Evolutionary conservation across 108 stramenopile species (phyloP), one percentile per base, ranked within the genome.

Genomic region (Skeletonema costatum): DNA sequence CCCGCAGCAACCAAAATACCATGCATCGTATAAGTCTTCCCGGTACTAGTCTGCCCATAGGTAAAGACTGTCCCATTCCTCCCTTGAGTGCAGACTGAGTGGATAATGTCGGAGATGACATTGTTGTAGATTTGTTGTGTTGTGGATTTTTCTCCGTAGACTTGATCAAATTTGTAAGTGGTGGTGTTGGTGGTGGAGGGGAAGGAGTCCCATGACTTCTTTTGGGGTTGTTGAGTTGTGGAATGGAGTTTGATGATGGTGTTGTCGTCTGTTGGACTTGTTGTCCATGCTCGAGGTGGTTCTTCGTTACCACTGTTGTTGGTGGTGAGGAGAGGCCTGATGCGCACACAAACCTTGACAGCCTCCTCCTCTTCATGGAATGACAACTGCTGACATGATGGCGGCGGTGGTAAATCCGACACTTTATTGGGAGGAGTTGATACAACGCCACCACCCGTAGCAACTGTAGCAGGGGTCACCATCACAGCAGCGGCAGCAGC

Each of bases 51-150:
- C 64, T 88, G 87, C 5, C 88, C 87, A 71, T 91, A 88, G n/a
- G 88, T 87, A 46, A 90, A 89, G 13, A 93, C 89, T 11, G 90
- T 91, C 21, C 95, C 95, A 76, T 94, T 93, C 81, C 86, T 87
- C 59, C 88, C 97, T 17, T 87, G 84, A 32, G 84, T 78, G 6
- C 90, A 56, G 2, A 91, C 93, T 39, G 81, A 73, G 4, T 32
- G 56, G 33, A 96, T 91, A 41, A 96, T 88, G 14, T 89, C 88
- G 32, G 64, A 46, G 0, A 87, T 88, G 16, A 95, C 73, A 33
- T 85, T 89, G 17, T 89, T 74, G 84, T 98, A 97, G 7, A 97
- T 78, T 2, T 85, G 72, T 36, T 74, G 65, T 48, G 96, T 96
- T 11, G 82, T 70, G 19, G 80, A 60, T 7, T 78, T 70, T 87